Evolutionary conservation across 2,329 filamentous ascomycete genomes (phyloP).

Genomic region (Paradendryphiella salina): DNA sequence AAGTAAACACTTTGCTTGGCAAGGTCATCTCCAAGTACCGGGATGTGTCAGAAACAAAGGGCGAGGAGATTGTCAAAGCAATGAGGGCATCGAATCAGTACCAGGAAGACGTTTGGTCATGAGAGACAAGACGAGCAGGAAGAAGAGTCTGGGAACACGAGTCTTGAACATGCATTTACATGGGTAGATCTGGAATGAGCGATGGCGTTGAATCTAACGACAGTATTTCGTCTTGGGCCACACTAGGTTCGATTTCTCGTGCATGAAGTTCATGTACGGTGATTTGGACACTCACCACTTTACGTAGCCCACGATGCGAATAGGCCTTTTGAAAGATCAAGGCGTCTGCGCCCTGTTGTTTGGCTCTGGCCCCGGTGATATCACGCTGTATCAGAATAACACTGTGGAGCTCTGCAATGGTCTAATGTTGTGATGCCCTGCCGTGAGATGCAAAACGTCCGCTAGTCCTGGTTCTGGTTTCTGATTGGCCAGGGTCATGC

Average conservation of each 20-base stretch:
- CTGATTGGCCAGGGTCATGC: constrained; percentile 17
- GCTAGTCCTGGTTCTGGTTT: constrained; percentile 7
- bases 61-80: constrained; percentile 93
- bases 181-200: constrained; percentile 31
- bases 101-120: constrained; percentile 79
- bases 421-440: constrained; percentile 19
- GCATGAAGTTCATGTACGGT: constrained; percentile 4
- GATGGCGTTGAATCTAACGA: constrained; percentile 24
- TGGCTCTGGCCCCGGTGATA: neutral
- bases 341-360: constrained; percentile 4
- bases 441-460: constrained; percentile 10
- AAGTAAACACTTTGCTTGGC: constrained; percentile 83
- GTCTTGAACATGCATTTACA: constrained; percentile 33
- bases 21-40: constrained; percentile 86
- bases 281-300: neutral
- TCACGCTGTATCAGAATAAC: constrained; percentile 1
- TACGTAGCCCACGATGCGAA: constrained; percentile 1
- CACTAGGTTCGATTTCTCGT: neutral
- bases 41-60: constrained; percentile 80
- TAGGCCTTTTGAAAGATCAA: constrained; percentile 3
- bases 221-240: constrained; percentile 1
- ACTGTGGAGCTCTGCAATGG: constrained; percentile 1
- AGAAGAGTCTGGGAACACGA: constrained; percentile 1
- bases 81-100: constrained; percentile 96
- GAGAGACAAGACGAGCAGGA: constrained; percentile 10